Base-by-base conservation (phyloP, 805 yeast genomes). In the Kodamaea lidongshanica region DNA sequence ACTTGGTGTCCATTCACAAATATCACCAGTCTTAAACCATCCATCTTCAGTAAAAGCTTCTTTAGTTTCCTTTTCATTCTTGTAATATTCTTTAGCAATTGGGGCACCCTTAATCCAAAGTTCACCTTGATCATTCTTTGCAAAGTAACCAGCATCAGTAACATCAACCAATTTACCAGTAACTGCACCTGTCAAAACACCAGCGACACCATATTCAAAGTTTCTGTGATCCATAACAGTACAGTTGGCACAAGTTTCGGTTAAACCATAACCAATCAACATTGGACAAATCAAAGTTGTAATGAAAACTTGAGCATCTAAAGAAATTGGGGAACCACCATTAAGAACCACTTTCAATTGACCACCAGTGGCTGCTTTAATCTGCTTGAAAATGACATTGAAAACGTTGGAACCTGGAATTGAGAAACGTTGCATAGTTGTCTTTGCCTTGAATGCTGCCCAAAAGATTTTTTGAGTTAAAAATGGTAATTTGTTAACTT, bases 11-110 rank as follows among this genome's bases (percentile, higher is more conserved):
- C 96, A 86, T 66, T 85, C 87, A 52, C 89, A 96, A 58, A 92
- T 86, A 58, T 92, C 98, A 58, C 98, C 98, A 19, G 97, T 92
- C 54, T 67, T 72, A 68, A 92, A 92, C 96, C 96, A 92, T 14
- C 88, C 94, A 46, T 83, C 88, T 38, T 80, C 82, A 27, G 70
- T 66, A 48, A 82, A 77, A 1, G 94, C 84, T 12, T 58, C 74
- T 27, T 65, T 57, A 12, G 96, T 89, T 61, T 88, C 97, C 52
- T 76, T 67, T 36, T 74, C 78, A 57, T 89, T 88, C 57, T 77
- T 74, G 66, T 70, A 92, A 62, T 92, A 92, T 49, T 83, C 87
- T 16, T 71, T 62, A 19, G 79, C 67, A 28, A 92, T 81, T 27
- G 81, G 67, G 15, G 64, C 72, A 49, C 97, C 97, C 42, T 66